These are phyloP conservation scores for Calonectria fujianensis DNA, from an alignment of 2,329 filamentous ascomycete species.

Conservation along the genomic window DNA sequence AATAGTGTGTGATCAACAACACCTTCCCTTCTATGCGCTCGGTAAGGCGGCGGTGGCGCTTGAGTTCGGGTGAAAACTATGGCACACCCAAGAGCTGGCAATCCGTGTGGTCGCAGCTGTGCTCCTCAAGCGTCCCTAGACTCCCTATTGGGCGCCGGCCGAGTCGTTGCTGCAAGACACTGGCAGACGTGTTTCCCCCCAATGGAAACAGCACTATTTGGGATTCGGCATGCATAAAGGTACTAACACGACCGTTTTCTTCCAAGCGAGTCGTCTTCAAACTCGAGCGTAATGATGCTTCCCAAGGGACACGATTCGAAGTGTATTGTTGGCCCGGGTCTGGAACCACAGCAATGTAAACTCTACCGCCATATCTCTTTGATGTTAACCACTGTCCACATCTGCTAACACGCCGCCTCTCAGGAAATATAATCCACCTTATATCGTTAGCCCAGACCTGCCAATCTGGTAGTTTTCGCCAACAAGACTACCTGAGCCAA, in stretches of 20 bases:
- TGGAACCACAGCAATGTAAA: no score
- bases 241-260: no score
- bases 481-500: no score
- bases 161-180: not conserved
- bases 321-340: no score
- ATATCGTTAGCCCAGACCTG: no score
- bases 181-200: not conserved
- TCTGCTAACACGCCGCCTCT: not conserved
- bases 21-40: not conserved
- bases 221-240: not conserved
- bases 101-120: not conserved
- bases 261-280: not conserved
- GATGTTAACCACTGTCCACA: not conserved
- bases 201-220: not conserved
- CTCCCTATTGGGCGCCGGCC: not conserved
- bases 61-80: no score
- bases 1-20: not conserved
- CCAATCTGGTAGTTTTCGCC: no score
- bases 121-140: not conserved
- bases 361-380: no score
- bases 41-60: no score
- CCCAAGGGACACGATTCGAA: no score
- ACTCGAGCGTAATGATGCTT: not conserved
- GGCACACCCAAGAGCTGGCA: no score
- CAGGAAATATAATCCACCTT: no score